phyloP scores from a whole-genome alignment of 2,329 filamentous ascomycete species.

The Aspergillus transmontanensis region DNA sequence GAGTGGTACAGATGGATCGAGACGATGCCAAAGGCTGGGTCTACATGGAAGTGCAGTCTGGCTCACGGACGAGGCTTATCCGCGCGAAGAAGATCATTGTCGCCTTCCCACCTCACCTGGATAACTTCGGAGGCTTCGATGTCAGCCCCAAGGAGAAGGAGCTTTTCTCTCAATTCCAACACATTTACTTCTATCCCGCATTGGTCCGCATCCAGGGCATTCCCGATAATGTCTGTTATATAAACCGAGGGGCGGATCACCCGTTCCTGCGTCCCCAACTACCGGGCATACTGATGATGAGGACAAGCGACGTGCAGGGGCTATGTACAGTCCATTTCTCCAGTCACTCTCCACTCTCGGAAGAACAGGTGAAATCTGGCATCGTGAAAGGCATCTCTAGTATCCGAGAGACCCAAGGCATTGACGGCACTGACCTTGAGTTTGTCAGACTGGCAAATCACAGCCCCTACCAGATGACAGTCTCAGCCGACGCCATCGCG shows the following conservation, averaged over 20 bases:
- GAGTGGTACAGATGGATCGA: background rate
- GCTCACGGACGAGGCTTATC: background rate
- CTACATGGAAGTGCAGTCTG: background rate
- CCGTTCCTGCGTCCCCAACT: conserved; percentile 9
- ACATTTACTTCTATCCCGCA: conserved; percentile 20
- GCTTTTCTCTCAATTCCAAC: background rate
- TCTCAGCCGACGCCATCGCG: conserved; percentile 37
- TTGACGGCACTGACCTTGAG: conserved; percentile 21
- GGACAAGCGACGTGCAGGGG: background rate
- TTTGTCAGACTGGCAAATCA: conserved; percentile 39
- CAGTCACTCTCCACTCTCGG: background rate
- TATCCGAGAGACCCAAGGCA: background rate
- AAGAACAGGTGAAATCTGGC: conserved; percentile 10
- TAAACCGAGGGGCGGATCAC: conserved; percentile 8
- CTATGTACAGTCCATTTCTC: background rate
- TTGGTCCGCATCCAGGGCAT: conserved; percentile 34
- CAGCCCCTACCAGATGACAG: conserved; percentile 37
- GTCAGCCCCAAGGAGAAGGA: background rate
- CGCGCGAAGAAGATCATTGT: conserved; percentile 4
- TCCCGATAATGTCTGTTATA: background rate
- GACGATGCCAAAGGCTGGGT: background rate
- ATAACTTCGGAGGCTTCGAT: background rate
- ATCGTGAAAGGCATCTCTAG: conserved; percentile 11
- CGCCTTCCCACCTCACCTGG: background rate
- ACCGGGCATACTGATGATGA: conserved; percentile 14